These are phyloP conservation scores for Erodium trifolium DNA, from an alignment of 441 rosid species.

Conservation along the genomic window DNA sequence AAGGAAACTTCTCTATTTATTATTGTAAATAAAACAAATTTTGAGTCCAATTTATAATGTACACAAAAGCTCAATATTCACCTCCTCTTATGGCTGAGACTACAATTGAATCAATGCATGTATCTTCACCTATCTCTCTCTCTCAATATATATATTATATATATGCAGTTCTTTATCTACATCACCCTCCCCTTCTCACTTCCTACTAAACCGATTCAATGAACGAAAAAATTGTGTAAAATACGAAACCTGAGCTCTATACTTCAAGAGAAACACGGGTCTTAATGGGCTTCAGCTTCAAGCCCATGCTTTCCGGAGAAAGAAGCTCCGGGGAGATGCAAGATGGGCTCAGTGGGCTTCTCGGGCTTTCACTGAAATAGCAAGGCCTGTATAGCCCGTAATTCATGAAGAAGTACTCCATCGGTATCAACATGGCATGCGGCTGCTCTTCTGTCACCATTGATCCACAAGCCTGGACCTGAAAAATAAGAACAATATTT, in stretches of 20 bases:
- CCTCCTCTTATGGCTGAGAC: slow-evolving; percentile 26
- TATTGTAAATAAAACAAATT: not conserved
- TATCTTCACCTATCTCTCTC: slow-evolving; percentile 12
- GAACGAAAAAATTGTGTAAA: not conserved
- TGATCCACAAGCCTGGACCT: slow-evolving; percentile 96
- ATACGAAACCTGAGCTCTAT: not conserved
- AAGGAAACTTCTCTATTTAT: not conserved
- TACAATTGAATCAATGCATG: slow-evolving; percentile 27
- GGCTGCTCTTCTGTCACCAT: slow-evolving; percentile 97
- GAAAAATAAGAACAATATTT: slow-evolving; percentile 12
- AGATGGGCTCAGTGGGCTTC: slow-evolving; percentile 77
- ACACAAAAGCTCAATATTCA: not conserved
- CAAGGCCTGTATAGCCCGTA: slow-evolving; percentile 64
- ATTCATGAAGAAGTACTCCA: slow-evolving; percentile 84
- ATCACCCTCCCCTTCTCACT: slow-evolving; percentile 19
- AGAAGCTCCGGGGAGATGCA: slow-evolving; percentile 90
- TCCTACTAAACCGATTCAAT: slow-evolving; percentile 17
- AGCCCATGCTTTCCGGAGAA: slow-evolving; percentile 96
- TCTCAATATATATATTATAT: not conserved
- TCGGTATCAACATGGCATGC: slow-evolving; percentile 84
- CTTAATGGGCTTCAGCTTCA: slow-evolving; percentile 88
- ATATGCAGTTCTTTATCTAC: slow-evolving; percentile 28
- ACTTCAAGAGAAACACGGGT: slow-evolving; percentile 31
- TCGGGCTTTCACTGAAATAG: slow-evolving; percentile 62
- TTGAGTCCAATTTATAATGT: not conserved